Evolutionary conservation across 1,284 basidiomycete species (phyloP).

Genomic region (Papiliotrema flavescens): DNA sequence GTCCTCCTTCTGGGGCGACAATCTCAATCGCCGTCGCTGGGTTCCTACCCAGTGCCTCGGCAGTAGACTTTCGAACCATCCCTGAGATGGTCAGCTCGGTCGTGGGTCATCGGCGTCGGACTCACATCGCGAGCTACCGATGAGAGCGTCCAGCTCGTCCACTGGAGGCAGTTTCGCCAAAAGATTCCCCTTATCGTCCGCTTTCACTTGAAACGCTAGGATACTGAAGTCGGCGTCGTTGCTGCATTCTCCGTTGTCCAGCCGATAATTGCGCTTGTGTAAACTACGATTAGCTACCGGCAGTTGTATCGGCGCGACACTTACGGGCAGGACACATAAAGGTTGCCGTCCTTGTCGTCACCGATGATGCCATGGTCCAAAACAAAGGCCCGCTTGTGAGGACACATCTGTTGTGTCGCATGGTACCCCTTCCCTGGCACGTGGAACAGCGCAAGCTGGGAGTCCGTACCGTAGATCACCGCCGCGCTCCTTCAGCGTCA

Average conservation of each 20-base stretch:
- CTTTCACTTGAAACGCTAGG: slow-evolving; percentile 61
- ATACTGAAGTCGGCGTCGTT: slow-evolving; percentile 65
- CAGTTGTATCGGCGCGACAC: slow-evolving; percentile 20
- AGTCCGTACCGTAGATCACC: slow-evolving; percentile 63
- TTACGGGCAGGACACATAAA: slow-evolving; percentile 45
- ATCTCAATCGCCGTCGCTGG: slow-evolving; percentile 53
- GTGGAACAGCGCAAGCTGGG: slow-evolving; percentile 65
- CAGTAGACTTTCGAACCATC: slow-evolving; percentile 53
- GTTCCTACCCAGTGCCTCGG: slow-evolving; percentile 52
- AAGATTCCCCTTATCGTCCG: slow-evolving; percentile 52
- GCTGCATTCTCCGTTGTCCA: slow-evolving; percentile 60
- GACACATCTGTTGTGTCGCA: slow-evolving; percentile 66
- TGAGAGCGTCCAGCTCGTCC: slow-evolving; percentile 60
- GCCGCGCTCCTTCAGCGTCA: slow-evolving; percentile 49
- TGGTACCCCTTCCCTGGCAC: slow-evolving; percentile 60
- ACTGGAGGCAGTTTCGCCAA: slow-evolving; percentile 59
- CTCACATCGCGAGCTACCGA: slow-evolving; percentile 64
- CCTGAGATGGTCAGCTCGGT: slow-evolving; percentile 6
- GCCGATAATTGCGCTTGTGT: slow-evolving; percentile 67
- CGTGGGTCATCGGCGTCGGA: slow-evolving; percentile 45
- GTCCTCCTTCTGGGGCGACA: slow-evolving; percentile 27
- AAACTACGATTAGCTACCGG: slow-evolving; percentile 52
- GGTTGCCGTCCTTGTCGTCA: slow-evolving; percentile 56
- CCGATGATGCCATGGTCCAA: slow-evolving; percentile 66
- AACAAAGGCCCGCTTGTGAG: slow-evolving; percentile 65